phyloP scores from a whole-genome alignment of 352 stramenopile genomes.

The Halophytophthora batemanensis region DNA sequence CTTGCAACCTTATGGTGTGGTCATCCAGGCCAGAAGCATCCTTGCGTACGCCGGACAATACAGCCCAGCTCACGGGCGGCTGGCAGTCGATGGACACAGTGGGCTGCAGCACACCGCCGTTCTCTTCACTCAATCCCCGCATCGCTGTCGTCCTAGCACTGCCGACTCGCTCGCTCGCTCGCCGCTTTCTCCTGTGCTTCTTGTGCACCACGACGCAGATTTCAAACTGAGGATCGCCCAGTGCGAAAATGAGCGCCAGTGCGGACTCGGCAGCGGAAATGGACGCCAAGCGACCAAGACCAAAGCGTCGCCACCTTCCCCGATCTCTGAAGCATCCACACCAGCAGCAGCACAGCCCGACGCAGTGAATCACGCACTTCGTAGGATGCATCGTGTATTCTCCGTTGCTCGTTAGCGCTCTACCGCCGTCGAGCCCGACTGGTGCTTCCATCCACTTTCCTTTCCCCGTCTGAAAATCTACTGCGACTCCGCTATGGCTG shows the following conservation, averaged over 20 bases:
- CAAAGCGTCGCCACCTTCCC: too few relatives aligned
- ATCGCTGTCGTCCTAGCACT: neutral
- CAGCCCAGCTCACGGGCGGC: neutral
- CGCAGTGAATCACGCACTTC: neutral
- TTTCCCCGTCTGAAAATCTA: slow-evolving; percentile 19
- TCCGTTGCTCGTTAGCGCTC: slow-evolving; percentile 15
- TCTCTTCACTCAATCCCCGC: neutral
- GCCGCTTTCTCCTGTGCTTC: neutral
- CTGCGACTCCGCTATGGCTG: slow-evolving; percentile 12
- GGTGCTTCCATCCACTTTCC: slow-evolving; percentile 13
- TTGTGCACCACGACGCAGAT: neutral
- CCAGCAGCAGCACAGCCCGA: too few relatives aligned
- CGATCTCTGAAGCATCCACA: too few relatives aligned
- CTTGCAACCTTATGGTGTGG: slow-evolving; percentile 7
- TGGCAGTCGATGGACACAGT: neutral
- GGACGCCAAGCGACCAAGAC: too few relatives aligned
- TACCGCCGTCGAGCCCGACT: slow-evolving; percentile 15
- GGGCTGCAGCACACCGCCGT: neutral
- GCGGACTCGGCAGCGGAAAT: neutral
- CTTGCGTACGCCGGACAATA: neutral
- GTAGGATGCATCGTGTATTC: slow-evolving; percentile 28
- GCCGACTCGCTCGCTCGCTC: neutral
- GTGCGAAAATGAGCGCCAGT: neutral
- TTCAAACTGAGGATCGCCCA: neutral
- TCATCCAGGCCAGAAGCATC: neutral